Evolutionary conservation across 2,329 filamentous ascomycete species (phyloP), one percentile per base, ranked within the genome.

Genomic region (Aspergillus intermedius): DNA sequence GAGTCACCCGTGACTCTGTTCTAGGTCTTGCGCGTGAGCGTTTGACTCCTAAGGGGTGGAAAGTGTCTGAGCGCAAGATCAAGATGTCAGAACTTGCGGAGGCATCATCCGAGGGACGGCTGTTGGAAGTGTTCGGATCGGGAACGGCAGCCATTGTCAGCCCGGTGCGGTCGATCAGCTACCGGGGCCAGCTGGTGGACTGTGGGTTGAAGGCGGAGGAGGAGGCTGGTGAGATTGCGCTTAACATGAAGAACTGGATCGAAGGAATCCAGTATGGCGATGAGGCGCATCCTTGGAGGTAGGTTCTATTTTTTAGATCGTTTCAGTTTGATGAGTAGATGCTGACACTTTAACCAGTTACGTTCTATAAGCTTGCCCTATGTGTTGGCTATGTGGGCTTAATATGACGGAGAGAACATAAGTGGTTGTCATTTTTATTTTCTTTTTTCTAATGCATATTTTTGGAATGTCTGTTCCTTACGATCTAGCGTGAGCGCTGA

Each of bases 211-310:
- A 80, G 66, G 83, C 87, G 58, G 76, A 82, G 43, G 81, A 94
- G 70, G 91, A 98, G 75, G 90, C 89, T 9, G 93, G 93, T 40
- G 86, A 91, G 64, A 78, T 97, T 62, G 86, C 93, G 8, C 74
- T 82, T 61, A 81, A 81, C 70, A 91, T 98, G 85, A 95, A 95
- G 82, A 81, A 86, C 61, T 98, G 93, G 93, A 96, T 98, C 54
- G 91, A 95, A 75, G 85, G 76, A 23, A 91, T 94, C 59, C 91
- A 97, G 74, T 96, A 97, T 67, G 93, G 93, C 54, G 91, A 96
- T 56, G 87, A 91, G 71, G 81, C 88, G 67, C 89, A 96, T 68
- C 79, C 84, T 57, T 98, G 93, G 93, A 96, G 91, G 77, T 84
- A 83, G 68, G 74, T 64, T 39, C 37, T 37, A 37, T n/a, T 37